A percentile compares a stretch with the other conserved stretches of the same genome.
Conservation (phyloP, 2,329 filamentous ascomycete genomes). For the Colletotrichum sp. region DNA sequence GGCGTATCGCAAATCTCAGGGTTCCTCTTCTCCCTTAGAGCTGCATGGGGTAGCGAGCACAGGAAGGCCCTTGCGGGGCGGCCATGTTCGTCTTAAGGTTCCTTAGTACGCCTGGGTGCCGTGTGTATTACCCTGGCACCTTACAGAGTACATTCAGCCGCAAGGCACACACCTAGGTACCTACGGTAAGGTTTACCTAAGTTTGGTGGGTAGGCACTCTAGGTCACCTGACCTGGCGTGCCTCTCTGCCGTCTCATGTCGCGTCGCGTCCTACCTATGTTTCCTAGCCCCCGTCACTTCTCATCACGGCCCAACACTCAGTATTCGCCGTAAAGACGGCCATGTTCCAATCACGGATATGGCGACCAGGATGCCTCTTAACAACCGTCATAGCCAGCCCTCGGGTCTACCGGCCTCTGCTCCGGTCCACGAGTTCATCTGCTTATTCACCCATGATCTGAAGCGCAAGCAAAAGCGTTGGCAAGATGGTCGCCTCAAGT, state of each 20-base stretch:
- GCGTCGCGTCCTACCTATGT: not conserved
- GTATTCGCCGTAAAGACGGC: not conserved
- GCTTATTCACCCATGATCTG: constrained; percentile 86
- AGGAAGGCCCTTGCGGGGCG: not conserved
- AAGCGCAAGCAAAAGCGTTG: constrained; percentile 88
- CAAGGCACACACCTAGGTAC: not conserved
- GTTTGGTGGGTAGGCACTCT: not conserved
- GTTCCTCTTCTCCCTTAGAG: not conserved
- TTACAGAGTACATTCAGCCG: not conserved
- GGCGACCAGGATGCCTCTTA: not conserved
- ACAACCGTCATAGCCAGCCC: not conserved
- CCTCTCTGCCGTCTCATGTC: not conserved
- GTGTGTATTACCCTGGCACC: not conserved
- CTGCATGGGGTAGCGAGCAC: not conserved
- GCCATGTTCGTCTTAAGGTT: not conserved
- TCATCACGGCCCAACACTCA: not conserved
- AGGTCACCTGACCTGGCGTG: not conserved
- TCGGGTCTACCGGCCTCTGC: constrained; percentile 63
- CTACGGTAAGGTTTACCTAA: not conserved
- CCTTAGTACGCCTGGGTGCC: not conserved
- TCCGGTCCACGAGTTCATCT: constrained; percentile 80
- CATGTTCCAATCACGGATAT: not conserved
- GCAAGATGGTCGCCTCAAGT: constrained; percentile 90
- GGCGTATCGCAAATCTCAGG: not conserved
- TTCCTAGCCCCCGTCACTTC: not conserved